Percentiles rank a stretch among this genome's conserved stretches.
Conservation (phyloP, 2,329 filamentous ascomycete species). For the Scytalidium sp. region DNA sequence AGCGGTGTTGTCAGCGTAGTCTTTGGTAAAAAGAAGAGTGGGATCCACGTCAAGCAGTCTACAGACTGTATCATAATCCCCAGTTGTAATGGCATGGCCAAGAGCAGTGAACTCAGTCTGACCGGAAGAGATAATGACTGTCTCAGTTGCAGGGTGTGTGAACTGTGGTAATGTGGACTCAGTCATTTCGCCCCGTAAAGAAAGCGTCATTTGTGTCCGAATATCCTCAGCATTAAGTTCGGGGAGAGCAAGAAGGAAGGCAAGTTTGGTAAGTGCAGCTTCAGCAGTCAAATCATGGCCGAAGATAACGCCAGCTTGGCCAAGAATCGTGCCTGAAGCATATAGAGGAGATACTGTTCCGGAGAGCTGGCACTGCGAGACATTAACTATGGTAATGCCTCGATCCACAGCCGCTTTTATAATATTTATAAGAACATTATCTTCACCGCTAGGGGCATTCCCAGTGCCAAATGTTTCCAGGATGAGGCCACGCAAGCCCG, state of each 20-base stretch:
- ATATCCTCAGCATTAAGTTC: constrained; percentile 56
- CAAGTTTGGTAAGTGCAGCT: constrained; percentile 31
- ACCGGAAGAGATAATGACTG: constrained; percentile 37
- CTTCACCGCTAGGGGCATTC: constrained; percentile 65
- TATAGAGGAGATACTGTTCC: constrained; percentile 56
- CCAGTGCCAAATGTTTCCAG: constrained; percentile 72
- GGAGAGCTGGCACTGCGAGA: constrained; percentile 57
- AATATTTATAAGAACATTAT: constrained; percentile 55
- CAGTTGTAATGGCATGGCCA: constrained; percentile 60
- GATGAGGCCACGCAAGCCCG: constrained; percentile 63
- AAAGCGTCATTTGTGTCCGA: constrained; percentile 57
- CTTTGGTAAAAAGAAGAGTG: constrained; percentile 29
- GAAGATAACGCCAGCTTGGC: constrained; percentile 64
- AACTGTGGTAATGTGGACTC: constrained; percentile 46
- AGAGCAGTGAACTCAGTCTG: constrained; percentile 57
- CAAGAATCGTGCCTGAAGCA: constrained; percentile 58
- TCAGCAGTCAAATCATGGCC: constrained; percentile 69
- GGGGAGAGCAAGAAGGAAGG: constrained; percentile 59
- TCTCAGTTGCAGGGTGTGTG: constrained; percentile 50
- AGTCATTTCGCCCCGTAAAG: constrained; percentile 65
- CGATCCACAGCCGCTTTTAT: constrained; percentile 61
- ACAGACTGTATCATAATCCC: constrained; percentile 44
- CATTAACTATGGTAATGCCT: constrained; percentile 69
- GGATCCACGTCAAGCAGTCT: constrained; percentile 25
- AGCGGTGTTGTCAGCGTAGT: constrained; percentile 36